Evolutionary conservation across 805 yeast species (phyloP), one percentile per base, ranked within the genome.

Genomic region (Martiniozyma abietophila): DNA sequence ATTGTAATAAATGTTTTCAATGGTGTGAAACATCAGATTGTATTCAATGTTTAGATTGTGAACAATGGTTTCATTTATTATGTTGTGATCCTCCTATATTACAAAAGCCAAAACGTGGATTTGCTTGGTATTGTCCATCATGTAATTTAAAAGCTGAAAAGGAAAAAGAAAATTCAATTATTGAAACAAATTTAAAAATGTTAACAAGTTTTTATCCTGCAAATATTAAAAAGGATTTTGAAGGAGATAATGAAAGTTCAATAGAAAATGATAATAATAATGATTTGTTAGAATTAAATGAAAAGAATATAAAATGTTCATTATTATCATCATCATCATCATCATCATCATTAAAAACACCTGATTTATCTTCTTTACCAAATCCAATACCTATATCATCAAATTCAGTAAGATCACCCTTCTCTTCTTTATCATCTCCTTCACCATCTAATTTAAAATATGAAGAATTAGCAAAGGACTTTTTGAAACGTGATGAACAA

Each of bases 41-140:
- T 1, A 76, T 88, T 6, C 69, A 66, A 42, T 88, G 97, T 58
- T 80, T 81, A n/a, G 78, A 69, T 33, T 88, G 97, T 54, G 64
- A 65, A 9, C 65, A 69, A 12, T 64, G 64, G 39, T 84, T 76
- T 45, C 97, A 88, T 58, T 71, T 86, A 73, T 63, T 74, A 24
- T 88, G 97, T 49, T 68, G 86, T 31, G 83, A 80, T 40, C 96
- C 96, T 1, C 96, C 96, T 1, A 56, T 85, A 25, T 53, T 71
- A 34, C 71, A 72, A 42, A 82, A 82, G 48, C 96, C 95, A 1
- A 76, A 82, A 28, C 61, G 94, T 38, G 95, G 95, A 1, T 81
- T 84, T 51, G 82, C 85, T 7, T 88, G 96, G 96, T 70, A 84
- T 18, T 86, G 96, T 62, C 88, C 83, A 19, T 53, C 62, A 5